Conservation (phyloP, 805 yeast genomes). For the Kodamaea neixiangensis region DNA sequence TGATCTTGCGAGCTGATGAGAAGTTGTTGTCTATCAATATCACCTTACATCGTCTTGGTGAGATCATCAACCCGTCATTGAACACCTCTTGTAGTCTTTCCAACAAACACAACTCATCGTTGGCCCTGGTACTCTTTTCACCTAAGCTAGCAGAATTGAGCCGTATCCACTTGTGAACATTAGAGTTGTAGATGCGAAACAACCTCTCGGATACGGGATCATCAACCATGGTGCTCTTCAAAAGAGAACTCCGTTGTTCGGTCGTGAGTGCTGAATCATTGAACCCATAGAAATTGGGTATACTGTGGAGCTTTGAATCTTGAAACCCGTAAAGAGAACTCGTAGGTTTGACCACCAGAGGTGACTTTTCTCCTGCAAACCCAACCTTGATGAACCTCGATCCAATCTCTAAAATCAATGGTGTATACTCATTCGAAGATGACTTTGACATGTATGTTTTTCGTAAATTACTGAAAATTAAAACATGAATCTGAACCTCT, state of each 20-base stretch:
- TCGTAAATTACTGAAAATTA: neutral
- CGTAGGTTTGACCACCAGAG: constrained; percentile 10
- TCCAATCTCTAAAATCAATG: constrained; percentile 21
- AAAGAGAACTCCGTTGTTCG: constrained; percentile 15
- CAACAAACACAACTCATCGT: neutral
- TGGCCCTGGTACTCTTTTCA: neutral
- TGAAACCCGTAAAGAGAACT: constrained; percentile 2
- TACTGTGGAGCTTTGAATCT: neutral
- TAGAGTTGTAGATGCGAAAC: constrained; percentile 13
- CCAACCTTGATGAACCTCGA: constrained; percentile 25
- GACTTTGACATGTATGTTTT: constrained; percentile 6
- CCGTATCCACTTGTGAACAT: constrained; percentile 13
- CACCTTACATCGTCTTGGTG: constrained; percentile 23
- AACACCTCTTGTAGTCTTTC: constrained; percentile 17
- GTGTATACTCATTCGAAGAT: constrained; percentile 17
- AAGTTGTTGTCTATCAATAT: constrained; percentile 22
- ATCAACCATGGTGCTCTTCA: neutral
- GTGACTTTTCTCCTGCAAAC: constrained; percentile 26
- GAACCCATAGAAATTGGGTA: constrained; percentile 23
- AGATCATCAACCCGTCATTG: constrained; percentile 15
- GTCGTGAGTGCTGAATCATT: constrained; percentile 22
- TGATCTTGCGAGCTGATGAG: constrained; percentile 17
- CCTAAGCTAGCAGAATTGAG: constrained; percentile 1
- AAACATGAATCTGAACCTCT: neutral
- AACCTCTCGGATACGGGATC: constrained; percentile 6